These are phyloP conservation scores for Apiospora hydei DNA, from an alignment of 2,329 filamentous ascomycete species.

Conservation along the genomic window DNA sequence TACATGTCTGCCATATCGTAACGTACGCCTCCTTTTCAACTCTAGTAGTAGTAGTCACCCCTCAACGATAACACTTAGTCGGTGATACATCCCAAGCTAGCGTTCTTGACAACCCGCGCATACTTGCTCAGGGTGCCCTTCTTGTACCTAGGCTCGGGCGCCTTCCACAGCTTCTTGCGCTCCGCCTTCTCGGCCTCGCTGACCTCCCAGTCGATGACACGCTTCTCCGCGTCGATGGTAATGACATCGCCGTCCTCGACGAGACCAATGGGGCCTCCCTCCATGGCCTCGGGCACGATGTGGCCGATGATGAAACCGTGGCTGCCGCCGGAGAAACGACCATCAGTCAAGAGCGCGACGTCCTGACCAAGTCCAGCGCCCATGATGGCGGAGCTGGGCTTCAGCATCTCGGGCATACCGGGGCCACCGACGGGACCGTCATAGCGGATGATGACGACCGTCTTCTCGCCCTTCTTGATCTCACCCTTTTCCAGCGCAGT, in stretches of 20 bases:
- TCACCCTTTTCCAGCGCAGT: slow-evolving; percentile 76
- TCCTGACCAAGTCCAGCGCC: slow-evolving; percentile 82
- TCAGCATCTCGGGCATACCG: slow-evolving; percentile 94
- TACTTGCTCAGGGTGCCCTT: slow-evolving; percentile 77
- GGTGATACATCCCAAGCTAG: slow-evolving; percentile 66
- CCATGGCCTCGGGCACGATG: slow-evolving; percentile 86
- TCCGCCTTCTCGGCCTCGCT: slow-evolving; percentile 68
- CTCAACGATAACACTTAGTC: slow-evolving; percentile 27
- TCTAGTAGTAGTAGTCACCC: background rate
- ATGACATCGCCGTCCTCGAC: slow-evolving; percentile 83
- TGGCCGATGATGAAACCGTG: slow-evolving; percentile 90
- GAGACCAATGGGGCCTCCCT: slow-evolving; percentile 83
- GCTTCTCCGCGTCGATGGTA: slow-evolving; percentile 81
- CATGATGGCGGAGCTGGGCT: slow-evolving; percentile 93
- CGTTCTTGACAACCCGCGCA: slow-evolving; percentile 64
- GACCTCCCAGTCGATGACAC: slow-evolving; percentile 72
- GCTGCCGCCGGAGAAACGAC: slow-evolving; percentile 79
- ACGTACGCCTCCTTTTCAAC: background rate
- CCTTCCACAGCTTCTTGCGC: slow-evolving; percentile 67
- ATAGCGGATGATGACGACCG: slow-evolving; percentile 90
- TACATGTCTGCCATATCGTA: slow-evolving; percentile 14
- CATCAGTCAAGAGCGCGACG: slow-evolving; percentile 77
- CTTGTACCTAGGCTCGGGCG: slow-evolving; percentile 63
- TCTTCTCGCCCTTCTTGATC: slow-evolving; percentile 86
- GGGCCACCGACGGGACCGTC: slow-evolving; percentile 93